Percentiles rank a stretch among this genome's conserved stretches.
Evolutionary conservation across 345 rosid genomes (phyloP).

Genomic region (Eucalyptus victrix): DNA sequence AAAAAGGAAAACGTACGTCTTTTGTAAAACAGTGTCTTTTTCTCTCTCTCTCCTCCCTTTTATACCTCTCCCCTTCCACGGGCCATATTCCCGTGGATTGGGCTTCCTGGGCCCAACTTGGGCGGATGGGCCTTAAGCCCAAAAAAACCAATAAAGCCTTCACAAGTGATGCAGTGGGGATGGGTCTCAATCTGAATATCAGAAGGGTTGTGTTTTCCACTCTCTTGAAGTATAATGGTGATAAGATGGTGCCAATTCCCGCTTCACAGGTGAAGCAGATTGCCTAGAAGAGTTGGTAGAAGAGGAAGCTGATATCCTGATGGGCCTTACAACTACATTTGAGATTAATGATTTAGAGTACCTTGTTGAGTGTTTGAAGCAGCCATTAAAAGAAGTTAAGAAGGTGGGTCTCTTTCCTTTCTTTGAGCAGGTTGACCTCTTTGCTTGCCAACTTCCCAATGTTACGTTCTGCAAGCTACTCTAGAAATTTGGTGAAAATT

Average conservation of each 20-base stretch:
- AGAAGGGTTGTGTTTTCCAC: slow-evolving; percentile 70
- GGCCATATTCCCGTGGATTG: too few relatives aligned
- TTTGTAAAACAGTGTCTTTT: too few relatives aligned
- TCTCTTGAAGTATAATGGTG: slow-evolving; percentile 72
- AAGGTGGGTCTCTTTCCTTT: slow-evolving; percentile 87
- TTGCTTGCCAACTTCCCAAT: slow-evolving; percentile 54
- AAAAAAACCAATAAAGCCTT: too few relatives aligned
- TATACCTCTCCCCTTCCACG: too few relatives aligned
- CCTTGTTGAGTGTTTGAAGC: slow-evolving; percentile 73
- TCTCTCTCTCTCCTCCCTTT: too few relatives aligned
- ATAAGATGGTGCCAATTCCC: slow-evolving; percentile 65
- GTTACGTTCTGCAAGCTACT: slow-evolving; percentile 48
- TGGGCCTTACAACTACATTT: slow-evolving; percentile 82
- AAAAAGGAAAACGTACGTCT: too few relatives aligned
- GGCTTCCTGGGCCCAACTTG: too few relatives aligned
- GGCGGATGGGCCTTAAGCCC: too few relatives aligned
- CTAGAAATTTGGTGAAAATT: slow-evolving; percentile 63
- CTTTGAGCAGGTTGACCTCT: slow-evolving; percentile 87
- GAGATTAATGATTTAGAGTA: slow-evolving; percentile 57
- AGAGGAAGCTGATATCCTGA: slow-evolving; percentile 84
- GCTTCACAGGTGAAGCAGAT: slow-evolving; percentile 89
- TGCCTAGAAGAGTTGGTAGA: slow-evolving; percentile 89
- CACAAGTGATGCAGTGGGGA: slow-evolving; percentile 97
- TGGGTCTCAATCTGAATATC: slow-evolving; percentile 92
- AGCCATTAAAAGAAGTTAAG: slow-evolving; percentile 67